These are phyloP conservation scores for Botrytis fragariae DNA, from an alignment of 2,329 filamentous ascomycete genomes.

Conservation along the genomic window DNA sequence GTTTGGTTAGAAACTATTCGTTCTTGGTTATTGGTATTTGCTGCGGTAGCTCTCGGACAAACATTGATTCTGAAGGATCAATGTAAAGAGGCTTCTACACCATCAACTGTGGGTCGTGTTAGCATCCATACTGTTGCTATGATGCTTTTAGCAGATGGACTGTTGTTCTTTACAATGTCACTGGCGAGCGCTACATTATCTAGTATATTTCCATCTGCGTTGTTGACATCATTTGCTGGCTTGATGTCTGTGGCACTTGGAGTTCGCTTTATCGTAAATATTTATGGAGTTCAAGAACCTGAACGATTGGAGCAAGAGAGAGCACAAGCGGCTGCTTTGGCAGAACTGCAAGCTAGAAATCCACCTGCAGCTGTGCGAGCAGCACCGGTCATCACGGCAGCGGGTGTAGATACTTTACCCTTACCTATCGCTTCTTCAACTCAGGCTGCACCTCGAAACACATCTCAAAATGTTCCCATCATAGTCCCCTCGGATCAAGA, in stretches of 20 bases:
- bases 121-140: constrained; percentile 61
- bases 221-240: constrained; percentile 51
- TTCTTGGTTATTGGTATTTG: constrained; percentile 57
- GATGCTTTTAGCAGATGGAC: constrained; percentile 62
- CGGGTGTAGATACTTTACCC: constrained; percentile 28
- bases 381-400: constrained; percentile 32
- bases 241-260: constrained; percentile 58
- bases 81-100: constrained; percentile 64
- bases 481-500: constrained; percentile 65
- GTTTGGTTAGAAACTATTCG: constrained; percentile 56
- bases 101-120: constrained; percentile 63
- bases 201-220: constrained; percentile 55
- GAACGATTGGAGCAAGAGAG: constrained; percentile 46
- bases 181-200: constrained; percentile 54
- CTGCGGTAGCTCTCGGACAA: constrained; percentile 58
- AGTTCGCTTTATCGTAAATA: constrained; percentile 56
- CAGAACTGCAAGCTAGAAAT: constrained; percentile 30
- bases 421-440: constrained; percentile 18
- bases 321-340: constrained; percentile 31
- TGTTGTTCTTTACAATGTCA: constrained; percentile 56
- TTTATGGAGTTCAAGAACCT: constrained; percentile 60
- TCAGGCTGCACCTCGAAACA: constrained; percentile 8
- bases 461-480: constrained; percentile 43
- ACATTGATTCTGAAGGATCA: constrained; percentile 61
- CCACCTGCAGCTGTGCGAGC: constrained; percentile 26